Evolutionary conservation across 768 basidiomycete species (phyloP).

Genomic region (Rhodotorula kratochvilovae): DNA sequence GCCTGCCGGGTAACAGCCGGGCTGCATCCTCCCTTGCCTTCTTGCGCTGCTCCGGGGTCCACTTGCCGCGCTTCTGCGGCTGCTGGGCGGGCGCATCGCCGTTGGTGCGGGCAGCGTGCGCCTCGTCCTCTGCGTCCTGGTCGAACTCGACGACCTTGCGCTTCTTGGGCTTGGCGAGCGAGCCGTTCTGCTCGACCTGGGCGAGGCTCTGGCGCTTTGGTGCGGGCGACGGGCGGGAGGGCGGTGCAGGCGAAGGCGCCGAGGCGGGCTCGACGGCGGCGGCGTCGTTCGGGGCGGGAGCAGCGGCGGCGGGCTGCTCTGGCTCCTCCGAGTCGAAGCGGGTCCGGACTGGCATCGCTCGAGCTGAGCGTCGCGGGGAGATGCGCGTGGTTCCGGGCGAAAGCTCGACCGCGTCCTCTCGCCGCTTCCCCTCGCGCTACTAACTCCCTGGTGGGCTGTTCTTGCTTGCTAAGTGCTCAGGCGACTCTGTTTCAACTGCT

Average conservation of each 20-base stretch:
- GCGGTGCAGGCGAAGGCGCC: not conserved
- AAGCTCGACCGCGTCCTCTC: no score
- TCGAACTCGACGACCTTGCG: slow-evolving; percentile 7
- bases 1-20: slow-evolving; percentile 22
- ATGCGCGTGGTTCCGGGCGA: no score
- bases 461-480: no score
- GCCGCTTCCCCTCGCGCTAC: no score
- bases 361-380: no score
- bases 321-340: slow-evolving; percentile 1
- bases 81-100: not conserved
- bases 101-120: not conserved
- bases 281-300: not conserved
- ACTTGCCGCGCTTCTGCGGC: not conserved
- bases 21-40: slow-evolving; percentile 17
- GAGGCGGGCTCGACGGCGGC: not conserved
- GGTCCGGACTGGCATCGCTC: not conserved
- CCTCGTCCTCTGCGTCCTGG: slow-evolving; percentile 9
- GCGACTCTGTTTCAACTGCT: no score
- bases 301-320: not conserved
- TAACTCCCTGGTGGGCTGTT: no score
- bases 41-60: slow-evolving; percentile 11
- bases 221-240: not conserved
- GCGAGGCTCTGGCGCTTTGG: not conserved
- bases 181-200: no score
- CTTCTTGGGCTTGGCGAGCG: not conserved